Evolutionary conservation across 1,139 yeast species (phyloP).

Genomic region (Martiniozyma asiatica): DNA sequence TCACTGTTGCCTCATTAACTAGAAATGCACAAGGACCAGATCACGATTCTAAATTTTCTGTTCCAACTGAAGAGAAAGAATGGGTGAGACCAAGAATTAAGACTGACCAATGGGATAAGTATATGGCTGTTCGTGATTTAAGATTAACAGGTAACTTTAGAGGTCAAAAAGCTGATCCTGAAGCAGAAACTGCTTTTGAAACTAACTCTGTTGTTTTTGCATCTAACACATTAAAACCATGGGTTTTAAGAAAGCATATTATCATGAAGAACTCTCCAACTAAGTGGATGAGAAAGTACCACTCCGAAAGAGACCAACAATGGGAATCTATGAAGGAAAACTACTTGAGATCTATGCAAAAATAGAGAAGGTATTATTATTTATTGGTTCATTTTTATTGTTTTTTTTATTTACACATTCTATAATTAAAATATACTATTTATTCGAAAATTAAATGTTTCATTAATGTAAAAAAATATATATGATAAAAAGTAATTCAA

Average conservation of each 20-base stretch:
- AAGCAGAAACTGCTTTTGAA: slow-evolving; percentile 66
- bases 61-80: slow-evolving; percentile 18
- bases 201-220: slow-evolving; percentile 32
- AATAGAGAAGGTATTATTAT: slow-evolving; percentile 6
- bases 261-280: slow-evolving; percentile 26
- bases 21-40: slow-evolving; percentile 23
- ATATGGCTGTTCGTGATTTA: slow-evolving; percentile 50
- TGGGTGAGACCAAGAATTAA: slow-evolving; percentile 36
- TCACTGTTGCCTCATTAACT: slow-evolving; percentile 20
- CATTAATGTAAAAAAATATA: too few relatives aligned
- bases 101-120: slow-evolving; percentile 46
- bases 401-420: slow-evolving; percentile 6
- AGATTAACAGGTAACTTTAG: slow-evolving; percentile 64
- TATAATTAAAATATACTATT: not conserved
- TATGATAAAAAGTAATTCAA: too few relatives aligned
- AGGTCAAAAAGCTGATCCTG: slow-evolving; percentile 55
- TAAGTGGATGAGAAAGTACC: slow-evolving; percentile 23
- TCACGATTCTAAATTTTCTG: slow-evolving; percentile 17
- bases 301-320: slow-evolving; percentile 35
- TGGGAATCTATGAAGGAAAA: slow-evolving; percentile 48
- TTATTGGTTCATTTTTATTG: not conserved
- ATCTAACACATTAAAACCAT: slow-evolving; percentile 21
- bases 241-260: slow-evolving; percentile 25
- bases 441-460: not conserved
- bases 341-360: slow-evolving; percentile 33